Conservation (phyloP, 208 protist species). For the Phytomonas francai region DNA sequence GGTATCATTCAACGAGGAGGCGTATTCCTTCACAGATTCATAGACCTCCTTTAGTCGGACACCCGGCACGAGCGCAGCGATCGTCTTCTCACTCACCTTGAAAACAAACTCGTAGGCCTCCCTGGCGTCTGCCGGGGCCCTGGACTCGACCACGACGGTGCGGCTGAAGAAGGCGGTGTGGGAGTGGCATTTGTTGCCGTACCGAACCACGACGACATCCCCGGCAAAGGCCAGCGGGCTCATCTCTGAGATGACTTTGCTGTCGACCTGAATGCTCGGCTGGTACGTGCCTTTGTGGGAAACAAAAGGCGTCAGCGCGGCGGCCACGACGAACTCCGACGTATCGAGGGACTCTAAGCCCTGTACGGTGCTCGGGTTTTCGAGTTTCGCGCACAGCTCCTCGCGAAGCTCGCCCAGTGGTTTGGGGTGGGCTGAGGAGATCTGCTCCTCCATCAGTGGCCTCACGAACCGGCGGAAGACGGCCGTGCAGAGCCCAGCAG, state of each 20-base stretch:
- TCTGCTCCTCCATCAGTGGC: slow-evolving; percentile 43
- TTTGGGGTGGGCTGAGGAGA: slow-evolving; percentile 34
- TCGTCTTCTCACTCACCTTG: slow-evolving; percentile 63
- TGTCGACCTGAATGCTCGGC: slow-evolving; percentile 49
- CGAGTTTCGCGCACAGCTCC: slow-evolving; percentile 53
- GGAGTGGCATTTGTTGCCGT: slow-evolving; percentile 63
- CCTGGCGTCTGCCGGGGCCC: slow-evolving; percentile 48
- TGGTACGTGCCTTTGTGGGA: slow-evolving; percentile 70
- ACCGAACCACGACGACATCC: slow-evolving; percentile 73
- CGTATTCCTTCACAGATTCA: slow-evolving; percentile 33
- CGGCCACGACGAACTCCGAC: slow-evolving; percentile 57
- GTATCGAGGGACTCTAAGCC: slow-evolving; percentile 56
- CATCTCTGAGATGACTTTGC: slow-evolving; percentile 21
- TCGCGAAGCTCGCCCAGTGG: slow-evolving; percentile 59
- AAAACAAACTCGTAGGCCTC: slow-evolving; percentile 71
- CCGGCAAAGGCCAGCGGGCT: slow-evolving; percentile 36
- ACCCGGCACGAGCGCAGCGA: slow-evolving; percentile 49
- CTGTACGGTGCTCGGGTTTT: slow-evolving; percentile 59
- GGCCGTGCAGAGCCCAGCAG: slow-evolving; percentile 64
- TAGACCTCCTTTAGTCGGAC: slow-evolving; percentile 57
- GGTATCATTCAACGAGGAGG: slow-evolving; percentile 25
- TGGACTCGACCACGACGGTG: slow-evolving; percentile 65
- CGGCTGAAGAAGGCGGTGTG: slow-evolving; percentile 77
- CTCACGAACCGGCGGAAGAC: slow-evolving; percentile 71
- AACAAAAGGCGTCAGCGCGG: slow-evolving; percentile 56